Evolutionary conservation across 2,329 filamentous ascomycete genomes (phyloP).

Genomic region (Cordyceps cicadae): DNA sequence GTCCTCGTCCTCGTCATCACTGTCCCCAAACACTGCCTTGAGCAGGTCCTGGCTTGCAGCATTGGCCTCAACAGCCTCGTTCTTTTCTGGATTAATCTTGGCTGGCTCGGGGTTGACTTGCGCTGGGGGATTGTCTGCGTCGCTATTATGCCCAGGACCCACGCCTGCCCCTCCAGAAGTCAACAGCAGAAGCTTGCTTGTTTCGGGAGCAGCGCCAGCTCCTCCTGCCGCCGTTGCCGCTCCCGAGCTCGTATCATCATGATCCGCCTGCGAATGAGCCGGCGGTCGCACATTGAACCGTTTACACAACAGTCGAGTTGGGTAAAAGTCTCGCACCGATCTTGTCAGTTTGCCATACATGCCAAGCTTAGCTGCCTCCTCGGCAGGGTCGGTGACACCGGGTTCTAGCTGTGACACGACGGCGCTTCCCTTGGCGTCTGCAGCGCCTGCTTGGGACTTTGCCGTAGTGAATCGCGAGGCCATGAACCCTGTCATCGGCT

Average conservation of each 20-base stretch:
- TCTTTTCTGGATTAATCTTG: slow-evolving; percentile 61
- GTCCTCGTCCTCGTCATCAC: slow-evolving; percentile 52
- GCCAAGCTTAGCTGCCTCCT: slow-evolving; percentile 77
- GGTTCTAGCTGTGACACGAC: slow-evolving; percentile 24
- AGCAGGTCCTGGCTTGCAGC: slow-evolving; percentile 75
- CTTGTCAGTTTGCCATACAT: slow-evolving; percentile 92
- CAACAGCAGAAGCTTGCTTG: slow-evolving; percentile 14
- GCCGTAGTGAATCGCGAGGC: slow-evolving; percentile 83
- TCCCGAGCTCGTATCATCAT: slow-evolving; percentile 15
- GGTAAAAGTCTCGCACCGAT: slow-evolving; percentile 62
- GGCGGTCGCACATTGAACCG: slow-evolving; percentile 83
- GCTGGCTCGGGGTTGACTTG: slow-evolving; percentile 16
- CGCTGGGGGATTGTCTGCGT: not conserved
- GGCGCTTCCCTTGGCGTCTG: slow-evolving; percentile 17
- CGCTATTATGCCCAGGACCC: slow-evolving; percentile 13
- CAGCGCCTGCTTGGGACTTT: slow-evolving; percentile 30
- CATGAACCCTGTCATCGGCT: slow-evolving; percentile 86
- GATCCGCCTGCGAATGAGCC: slow-evolving; percentile 52
- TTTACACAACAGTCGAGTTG: slow-evolving; percentile 82
- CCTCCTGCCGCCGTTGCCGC: not conserved
- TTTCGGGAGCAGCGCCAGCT: not conserved
- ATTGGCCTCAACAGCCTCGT: slow-evolving; percentile 57
- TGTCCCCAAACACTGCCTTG: slow-evolving; percentile 87
- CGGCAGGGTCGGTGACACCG: slow-evolving; percentile 57
- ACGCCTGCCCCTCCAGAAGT: not conserved